These are phyloP conservation scores for Candida pseudofarinosa DNA, from an alignment of 805 yeast genomes.

Conservation along the genomic window DNA sequence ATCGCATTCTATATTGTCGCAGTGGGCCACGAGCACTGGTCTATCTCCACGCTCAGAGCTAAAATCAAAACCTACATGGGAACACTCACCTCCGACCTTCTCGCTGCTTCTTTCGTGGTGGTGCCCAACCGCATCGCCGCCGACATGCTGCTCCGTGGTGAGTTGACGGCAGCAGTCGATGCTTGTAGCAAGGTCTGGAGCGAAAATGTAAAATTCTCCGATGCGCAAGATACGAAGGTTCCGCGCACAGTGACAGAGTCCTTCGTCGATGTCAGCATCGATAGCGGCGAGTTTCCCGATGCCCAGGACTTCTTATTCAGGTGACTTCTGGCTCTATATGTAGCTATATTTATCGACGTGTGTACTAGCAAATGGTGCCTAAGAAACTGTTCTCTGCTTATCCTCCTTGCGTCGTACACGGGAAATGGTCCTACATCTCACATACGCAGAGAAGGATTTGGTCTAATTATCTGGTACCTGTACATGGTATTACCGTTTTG, in stretches of 20 bases:
- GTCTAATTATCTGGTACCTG: too few species aligned
- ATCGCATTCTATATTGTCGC: slow-evolving; percentile 29
- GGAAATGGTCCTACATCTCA: not conserved
- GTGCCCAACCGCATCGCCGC: slow-evolving; percentile 16
- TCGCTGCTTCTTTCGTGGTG: slow-evolving; percentile 38
- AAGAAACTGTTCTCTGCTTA: too few species aligned
- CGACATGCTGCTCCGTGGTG: slow-evolving; percentile 6
- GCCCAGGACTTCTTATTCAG: slow-evolving; percentile 23
- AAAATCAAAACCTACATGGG: slow-evolving; percentile 46
- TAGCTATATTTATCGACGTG: too few species aligned
- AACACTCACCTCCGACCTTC: slow-evolving; percentile 16
- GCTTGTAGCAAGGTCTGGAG: slow-evolving; percentile 13
- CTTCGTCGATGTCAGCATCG: slow-evolving; percentile 30
- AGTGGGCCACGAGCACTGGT: not conserved
- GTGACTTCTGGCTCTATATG: not conserved
- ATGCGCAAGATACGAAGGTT: slow-evolving; percentile 13
- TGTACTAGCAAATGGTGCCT: too few species aligned
- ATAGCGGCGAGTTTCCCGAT: slow-evolving; percentile 21
- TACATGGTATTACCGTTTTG: too few species aligned
- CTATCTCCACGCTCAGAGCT: slow-evolving; percentile 13
- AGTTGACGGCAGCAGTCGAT: slow-evolving; percentile 7
- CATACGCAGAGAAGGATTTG: not conserved
- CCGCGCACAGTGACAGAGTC: slow-evolving; percentile 32
- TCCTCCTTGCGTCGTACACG: not conserved
- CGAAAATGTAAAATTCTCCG: slow-evolving; percentile 9